Base-by-base conservation (phyloP, 2,329 filamentous ascomycete species). In the Sordariomycetes sp. region DNA sequence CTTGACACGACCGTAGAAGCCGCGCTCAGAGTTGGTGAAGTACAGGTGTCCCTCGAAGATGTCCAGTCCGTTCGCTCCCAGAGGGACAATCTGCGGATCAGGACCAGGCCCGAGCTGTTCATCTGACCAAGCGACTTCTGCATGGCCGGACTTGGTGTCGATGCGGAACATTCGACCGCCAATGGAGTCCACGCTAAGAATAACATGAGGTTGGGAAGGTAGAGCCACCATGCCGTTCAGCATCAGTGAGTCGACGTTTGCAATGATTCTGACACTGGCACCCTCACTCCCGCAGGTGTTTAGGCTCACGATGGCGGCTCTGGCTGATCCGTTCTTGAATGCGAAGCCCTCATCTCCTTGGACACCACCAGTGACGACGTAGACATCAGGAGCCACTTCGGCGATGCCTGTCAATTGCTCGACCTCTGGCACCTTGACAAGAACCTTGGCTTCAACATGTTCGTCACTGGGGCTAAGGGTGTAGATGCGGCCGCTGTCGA, bases 221-320 rank as follows among this genome's bases (percentile, higher is more conserved):
- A 50, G 36, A 3, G 37, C 38, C 4, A 38, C 34, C 39, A 50
- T 40, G 35, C 48, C 47, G 25, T 49, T 49, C 6, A 48, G 34
- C n/a, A n/a, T n/a, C n/a, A n/a, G n/a, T n/a, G n/a, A n/a, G n/a
- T n/a, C n/a, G n/a, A n/a, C n/a, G n/a, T n/a, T n/a, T n/a, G n/a
- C n/a, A n/a, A n/a, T n/a, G 3, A 45, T 35, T 8, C 26, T 14
- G 4, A 40, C 34, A 4, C 43, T 25, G 1, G 43, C 39, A 4
- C 46, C 17, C 6, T 16, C 14, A 11, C 19, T 15, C 8, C 16
- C 33, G 17, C 28, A 26, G 17, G 20, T 9, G 12, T 16, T 23
- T 5, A 27, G 14, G 21, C 44, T 33, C 8, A 47, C 17, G 5
- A 32, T 42, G 20, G 39, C 41, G 18, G 47, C 30, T 9, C 36